phyloP scores from a whole-genome alignment of 208 protist genomes.

The Leptomonas pyrrhocoris region DNA sequence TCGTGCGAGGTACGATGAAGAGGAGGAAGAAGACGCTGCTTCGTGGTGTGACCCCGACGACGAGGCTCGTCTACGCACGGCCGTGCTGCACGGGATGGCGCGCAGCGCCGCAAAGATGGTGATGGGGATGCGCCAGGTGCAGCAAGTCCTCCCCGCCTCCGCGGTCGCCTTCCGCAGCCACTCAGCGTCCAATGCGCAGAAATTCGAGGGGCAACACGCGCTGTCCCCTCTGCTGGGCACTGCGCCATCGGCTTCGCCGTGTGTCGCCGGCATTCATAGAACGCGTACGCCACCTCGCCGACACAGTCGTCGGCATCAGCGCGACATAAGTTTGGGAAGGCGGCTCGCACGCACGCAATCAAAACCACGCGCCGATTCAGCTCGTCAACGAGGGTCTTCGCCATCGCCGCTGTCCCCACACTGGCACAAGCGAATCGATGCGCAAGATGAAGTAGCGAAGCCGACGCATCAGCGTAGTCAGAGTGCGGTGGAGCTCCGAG shows the following conservation, averaged over 20 bases:
- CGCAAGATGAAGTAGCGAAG: neutral
- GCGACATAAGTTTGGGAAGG: neutral
- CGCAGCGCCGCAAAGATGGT: slow-evolving; percentile 24
- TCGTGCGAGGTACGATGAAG: neutral
- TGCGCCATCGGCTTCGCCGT: neutral
- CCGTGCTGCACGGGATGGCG: slow-evolving; percentile 24
- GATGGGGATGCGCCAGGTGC: slow-evolving; percentile 30
- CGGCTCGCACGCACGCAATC: neutral
- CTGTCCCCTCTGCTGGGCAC: neutral
- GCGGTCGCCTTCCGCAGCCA: neutral
- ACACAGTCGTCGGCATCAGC: neutral
- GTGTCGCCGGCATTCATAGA: no score
- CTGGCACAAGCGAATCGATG: neutral
- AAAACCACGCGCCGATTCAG: neutral
- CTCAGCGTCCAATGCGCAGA: neutral
- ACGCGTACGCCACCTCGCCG: neutral
- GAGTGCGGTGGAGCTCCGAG: neutral
- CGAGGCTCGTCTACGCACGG: slow-evolving; percentile 10
- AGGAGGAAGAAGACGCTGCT: neutral
- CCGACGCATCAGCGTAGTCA: neutral
- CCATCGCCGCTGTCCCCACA: neutral
- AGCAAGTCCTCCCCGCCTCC: slow-evolving; percentile 3
- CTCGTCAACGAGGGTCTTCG: neutral
- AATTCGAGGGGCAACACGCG: neutral
- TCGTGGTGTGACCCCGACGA: slow-evolving; percentile 5